Evolutionary conservation across 2,329 filamentous ascomycete species (phyloP).

Genomic region (Epichloe sp.): DNA sequence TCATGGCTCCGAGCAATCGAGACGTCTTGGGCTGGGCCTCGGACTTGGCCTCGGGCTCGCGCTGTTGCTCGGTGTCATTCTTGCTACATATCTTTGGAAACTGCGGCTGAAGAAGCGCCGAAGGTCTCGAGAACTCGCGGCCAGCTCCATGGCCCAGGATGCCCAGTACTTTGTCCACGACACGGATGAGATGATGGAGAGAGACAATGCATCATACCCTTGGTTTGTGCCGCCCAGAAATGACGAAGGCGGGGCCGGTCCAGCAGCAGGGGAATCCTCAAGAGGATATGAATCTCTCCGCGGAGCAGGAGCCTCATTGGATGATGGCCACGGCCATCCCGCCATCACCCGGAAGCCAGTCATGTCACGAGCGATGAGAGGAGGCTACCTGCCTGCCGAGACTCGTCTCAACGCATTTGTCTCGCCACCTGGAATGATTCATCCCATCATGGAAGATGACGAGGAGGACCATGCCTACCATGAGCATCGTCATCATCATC

Average conservation of each 20-base stretch:
- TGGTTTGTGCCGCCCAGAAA: not conserved
- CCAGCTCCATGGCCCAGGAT: conserved; percentile 37
- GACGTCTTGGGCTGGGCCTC: conserved; percentile 43
- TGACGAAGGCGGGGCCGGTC: not conserved
- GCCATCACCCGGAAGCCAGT: conserved; percentile 22
- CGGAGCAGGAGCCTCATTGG: conserved; percentile 8
- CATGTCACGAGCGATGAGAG: conserved; percentile 14
- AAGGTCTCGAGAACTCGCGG: conserved; percentile 30
- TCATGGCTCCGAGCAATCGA: conserved; percentile 11
- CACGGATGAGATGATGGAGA: conserved; percentile 34
- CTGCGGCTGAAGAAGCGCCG: conserved; percentile 24
- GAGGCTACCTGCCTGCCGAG: conserved; percentile 21
- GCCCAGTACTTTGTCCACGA: conserved; percentile 30
- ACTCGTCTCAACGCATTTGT: conserved; percentile 16
- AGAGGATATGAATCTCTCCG: conserved; percentile 39
- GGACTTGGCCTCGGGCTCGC: conserved; percentile 46
- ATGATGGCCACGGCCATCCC: conserved; percentile 20
- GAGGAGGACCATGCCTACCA: conserved; percentile 32
- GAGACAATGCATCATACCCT: conserved; percentile 10
- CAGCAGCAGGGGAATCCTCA: conserved; percentile 22
- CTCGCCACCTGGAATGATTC: conserved; percentile 30
- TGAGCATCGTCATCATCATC: not conserved
- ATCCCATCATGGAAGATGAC: conserved; percentile 46
- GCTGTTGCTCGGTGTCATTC: conserved; percentile 30
- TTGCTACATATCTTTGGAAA: conserved; percentile 39